Evolutionary conservation across 257 asterid species (phyloP).

Genomic region (Solanum dulcamara): DNA sequence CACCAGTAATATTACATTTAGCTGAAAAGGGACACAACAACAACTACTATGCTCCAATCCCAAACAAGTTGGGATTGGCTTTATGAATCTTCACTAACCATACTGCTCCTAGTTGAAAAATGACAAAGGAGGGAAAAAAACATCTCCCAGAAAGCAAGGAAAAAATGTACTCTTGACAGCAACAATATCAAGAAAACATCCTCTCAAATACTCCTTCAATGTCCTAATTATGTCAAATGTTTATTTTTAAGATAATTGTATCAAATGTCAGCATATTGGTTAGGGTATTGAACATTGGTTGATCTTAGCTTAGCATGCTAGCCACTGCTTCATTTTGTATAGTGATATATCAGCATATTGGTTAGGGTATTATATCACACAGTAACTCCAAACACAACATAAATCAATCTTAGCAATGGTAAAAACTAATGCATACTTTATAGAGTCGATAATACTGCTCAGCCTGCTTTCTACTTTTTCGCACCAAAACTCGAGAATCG

Average conservation of each 20-base stretch:
- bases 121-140: background rate
- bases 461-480: constrained; percentile 97
- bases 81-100: background rate
- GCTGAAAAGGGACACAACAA: background rate
- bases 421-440: constrained; percentile 42
- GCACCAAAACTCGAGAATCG: constrained; percentile 93
- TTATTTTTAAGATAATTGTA: background rate
- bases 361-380: background rate
- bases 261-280: background rate
- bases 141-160: background rate
- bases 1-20: background rate
- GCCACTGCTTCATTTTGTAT: too few relatives aligned
- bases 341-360: background rate
- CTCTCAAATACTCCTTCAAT: background rate
- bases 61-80: background rate
- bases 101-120: background rate
- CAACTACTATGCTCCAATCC: background rate
- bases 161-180: background rate
- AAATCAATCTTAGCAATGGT: background rate
- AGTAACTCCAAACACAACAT: background rate
- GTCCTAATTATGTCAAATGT: background rate
- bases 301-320: too few relatives aligned
- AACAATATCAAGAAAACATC: background rate
- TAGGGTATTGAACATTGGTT: too few relatives aligned
- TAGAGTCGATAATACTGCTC: constrained; percentile 91